phyloP scores from a whole-genome alignment of 1,284 basidiomycete species.

The Sutorius eximius region DNA sequence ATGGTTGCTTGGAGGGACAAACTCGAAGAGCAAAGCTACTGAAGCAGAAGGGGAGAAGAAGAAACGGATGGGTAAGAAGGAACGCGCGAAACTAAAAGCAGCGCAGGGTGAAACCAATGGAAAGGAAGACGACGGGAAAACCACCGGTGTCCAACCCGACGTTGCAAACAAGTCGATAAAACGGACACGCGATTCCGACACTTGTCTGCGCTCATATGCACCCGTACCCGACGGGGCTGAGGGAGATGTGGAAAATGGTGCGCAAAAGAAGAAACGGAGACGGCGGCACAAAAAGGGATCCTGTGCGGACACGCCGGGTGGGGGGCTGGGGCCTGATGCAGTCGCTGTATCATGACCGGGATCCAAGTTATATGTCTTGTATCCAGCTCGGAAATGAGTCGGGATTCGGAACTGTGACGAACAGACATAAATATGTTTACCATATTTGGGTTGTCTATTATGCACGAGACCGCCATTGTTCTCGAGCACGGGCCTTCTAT shows the following conservation, averaged over 20 bases:
- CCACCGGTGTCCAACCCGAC: neutral
- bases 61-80: constrained; percentile 77
- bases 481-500: neutral
- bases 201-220: neutral
- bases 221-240: neutral
- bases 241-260: constrained; percentile 7
- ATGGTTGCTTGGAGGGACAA: constrained; percentile 16
- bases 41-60: constrained; percentile 42
- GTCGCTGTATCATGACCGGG: constrained; percentile 7
- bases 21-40: constrained; percentile 7
- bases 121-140: neutral
- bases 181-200: constrained; percentile 18
- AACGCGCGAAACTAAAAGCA: constrained; percentile 56
- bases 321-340: neutral
- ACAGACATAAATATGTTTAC: constrained; percentile 8
- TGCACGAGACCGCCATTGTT: constrained; percentile 22
- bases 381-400: neutral
- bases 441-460: constrained; percentile 18
- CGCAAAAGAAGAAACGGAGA: constrained; percentile 37
- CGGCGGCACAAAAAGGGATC: constrained; percentile 37
- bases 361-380: neutral
- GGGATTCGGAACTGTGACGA: neutral
- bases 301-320: neutral
- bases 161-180: constrained; percentile 11
- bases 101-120: constrained; percentile 13